Percentiles rank a stretch among this genome's conserved stretches.
Conservation (phyloP, 306 rosid species). For the apple (Malus domestica) region DNA sequence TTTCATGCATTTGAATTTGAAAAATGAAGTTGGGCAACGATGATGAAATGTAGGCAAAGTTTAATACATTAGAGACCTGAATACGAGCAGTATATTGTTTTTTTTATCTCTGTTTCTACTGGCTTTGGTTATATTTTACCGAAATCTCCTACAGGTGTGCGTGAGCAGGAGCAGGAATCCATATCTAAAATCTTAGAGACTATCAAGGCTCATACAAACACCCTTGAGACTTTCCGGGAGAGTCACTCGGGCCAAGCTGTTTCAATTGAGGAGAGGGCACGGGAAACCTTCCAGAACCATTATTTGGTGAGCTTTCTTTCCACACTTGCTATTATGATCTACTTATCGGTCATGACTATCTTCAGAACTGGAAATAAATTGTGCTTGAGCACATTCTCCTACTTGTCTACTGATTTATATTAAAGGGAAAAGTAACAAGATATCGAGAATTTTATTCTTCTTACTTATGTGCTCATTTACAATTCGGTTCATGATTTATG, state of each 20-base stretch:
- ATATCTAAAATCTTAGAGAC: slow-evolving; percentile 40
- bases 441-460: no score
- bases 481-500: not conserved
- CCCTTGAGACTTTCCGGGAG: slow-evolving; percentile 49
- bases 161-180: slow-evolving; percentile 40
- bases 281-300: slow-evolving; percentile 52
- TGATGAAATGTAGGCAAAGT: not conserved
- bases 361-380: no score
- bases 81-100: not conserved
- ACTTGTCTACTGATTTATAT: not conserved
- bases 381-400: not conserved
- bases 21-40: not conserved
- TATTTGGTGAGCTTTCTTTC: slow-evolving; percentile 43
- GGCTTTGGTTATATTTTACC: not conserved
- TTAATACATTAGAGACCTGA: no score
- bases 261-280: slow-evolving; percentile 47
- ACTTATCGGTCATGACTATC: not conserved
- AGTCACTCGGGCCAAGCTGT: slow-evolving; percentile 58
- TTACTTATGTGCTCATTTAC: not conserved
- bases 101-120: no score
- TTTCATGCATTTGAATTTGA: not conserved
- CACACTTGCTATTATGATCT: not conserved
- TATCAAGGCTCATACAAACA: slow-evolving; percentile 42
- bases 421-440: no score
- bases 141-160: slow-evolving; percentile 35